Conservation (phyloP, 257 asterid species). For the Plantago ovata region DNA sequence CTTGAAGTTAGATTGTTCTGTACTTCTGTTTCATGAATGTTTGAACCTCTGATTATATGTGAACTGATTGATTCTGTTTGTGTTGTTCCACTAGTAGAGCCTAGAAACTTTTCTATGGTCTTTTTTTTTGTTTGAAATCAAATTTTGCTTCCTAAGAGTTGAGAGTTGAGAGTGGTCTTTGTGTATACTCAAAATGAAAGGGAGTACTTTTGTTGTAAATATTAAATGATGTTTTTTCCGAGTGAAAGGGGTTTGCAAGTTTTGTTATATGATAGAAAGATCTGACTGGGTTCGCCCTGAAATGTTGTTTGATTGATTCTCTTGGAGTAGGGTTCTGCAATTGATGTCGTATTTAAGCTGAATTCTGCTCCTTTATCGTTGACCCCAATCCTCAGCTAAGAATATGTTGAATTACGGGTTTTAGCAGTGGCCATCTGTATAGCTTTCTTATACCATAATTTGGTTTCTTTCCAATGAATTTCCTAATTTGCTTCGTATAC, state of each 20-base stretch:
- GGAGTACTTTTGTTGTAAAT: too few species aligned
- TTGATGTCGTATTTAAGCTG: background rate
- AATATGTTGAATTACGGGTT: background rate
- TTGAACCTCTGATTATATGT: background rate
- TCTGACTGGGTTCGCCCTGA: background rate
- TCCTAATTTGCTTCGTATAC: too few species aligned
- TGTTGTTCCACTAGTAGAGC: background rate
- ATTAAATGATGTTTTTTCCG: background rate
- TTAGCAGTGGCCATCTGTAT: background rate
- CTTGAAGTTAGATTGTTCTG: background rate
- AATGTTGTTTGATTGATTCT: background rate
- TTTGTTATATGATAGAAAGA: background rate
- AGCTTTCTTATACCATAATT: background rate
- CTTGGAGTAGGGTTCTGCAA: background rate
- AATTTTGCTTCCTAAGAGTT: background rate
- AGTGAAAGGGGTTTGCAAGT: background rate
- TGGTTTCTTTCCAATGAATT: background rate
- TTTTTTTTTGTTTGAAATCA: background rate
- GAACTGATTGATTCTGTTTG: background rate
- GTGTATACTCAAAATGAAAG: too few species aligned
- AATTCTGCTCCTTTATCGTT: background rate
- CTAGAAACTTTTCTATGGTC: background rate
- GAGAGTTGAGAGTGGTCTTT: background rate
- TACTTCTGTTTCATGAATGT: background rate
- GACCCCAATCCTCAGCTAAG: background rate